Conservation (phyloP, 768 basidiomycete species). For the Collybia sp. region DNA sequence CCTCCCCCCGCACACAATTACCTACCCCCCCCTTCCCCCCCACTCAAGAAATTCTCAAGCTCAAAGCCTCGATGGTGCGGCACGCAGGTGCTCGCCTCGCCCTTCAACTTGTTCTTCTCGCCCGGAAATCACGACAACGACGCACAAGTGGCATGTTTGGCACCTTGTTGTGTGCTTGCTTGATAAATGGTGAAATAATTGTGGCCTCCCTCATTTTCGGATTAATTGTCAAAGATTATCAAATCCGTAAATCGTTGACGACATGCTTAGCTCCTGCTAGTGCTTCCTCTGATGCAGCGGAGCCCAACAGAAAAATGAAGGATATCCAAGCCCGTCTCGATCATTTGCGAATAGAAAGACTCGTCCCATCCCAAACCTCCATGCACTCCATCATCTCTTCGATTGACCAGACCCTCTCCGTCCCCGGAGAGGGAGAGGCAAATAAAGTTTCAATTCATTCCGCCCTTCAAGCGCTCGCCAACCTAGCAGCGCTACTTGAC, state of each 20-base stretch:
- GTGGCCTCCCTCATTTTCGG: conserved; percentile 71
- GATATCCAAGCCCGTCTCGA: conserved; percentile 1
- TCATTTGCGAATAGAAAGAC: conserved; percentile 10
- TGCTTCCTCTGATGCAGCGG: conserved; percentile 1
- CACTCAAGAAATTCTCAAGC: conserved; percentile 17
- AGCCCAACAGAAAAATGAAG: conserved; percentile 1
- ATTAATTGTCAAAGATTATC: conserved; percentile 59
- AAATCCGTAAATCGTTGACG: conserved; percentile 29
- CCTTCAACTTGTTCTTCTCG: conserved; percentile 44
- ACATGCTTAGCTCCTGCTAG: conserved; percentile 14
- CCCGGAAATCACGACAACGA: conserved; percentile 48
- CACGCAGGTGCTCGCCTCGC: conserved; percentile 44
- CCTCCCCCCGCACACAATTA: conserved; percentile 9
- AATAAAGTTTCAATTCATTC: conserved; percentile 19
- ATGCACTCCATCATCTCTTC: conserved; percentile 23
- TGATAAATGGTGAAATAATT: conserved; percentile 77
- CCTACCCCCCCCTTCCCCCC: conserved; percentile 10
- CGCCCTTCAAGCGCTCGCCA: conserved; percentile 57
- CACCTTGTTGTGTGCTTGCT: conserved; percentile 53
- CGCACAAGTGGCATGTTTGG: conserved; percentile 60
- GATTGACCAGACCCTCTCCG: conserved; percentile 28
- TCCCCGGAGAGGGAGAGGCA: conserved; percentile 14
- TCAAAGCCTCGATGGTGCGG: conserved; percentile 29
- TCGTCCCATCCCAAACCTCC: conserved; percentile 10
- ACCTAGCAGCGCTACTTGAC: conserved; percentile 50